phyloP scores from a whole-genome alignment of 108 stramenopile species.

The Epithemia pelagica region DNA sequence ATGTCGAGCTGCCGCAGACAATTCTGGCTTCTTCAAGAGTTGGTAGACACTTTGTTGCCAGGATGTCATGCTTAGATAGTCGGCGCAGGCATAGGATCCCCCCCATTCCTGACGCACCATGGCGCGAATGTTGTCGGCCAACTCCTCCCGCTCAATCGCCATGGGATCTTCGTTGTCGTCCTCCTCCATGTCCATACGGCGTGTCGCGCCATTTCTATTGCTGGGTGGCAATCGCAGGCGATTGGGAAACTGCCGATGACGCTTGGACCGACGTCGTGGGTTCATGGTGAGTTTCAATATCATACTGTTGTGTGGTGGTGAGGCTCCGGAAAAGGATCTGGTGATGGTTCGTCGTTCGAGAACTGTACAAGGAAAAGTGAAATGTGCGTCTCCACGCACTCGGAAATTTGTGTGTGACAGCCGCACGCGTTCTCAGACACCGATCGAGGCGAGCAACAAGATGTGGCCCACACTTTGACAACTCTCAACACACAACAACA shows the following conservation, averaged over 20 bases:
- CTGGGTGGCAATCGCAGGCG: background rate
- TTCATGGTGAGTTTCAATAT: conserved; percentile 60
- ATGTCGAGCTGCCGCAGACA: background rate
- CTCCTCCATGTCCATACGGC: background rate
- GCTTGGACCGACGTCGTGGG: conserved; percentile 36
- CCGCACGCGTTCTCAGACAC: background rate
- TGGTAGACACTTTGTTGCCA: conserved; percentile 36
- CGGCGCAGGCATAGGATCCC: conserved; percentile 29
- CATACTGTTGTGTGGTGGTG: conserved; percentile 5
- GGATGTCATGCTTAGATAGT: conserved; percentile 43
- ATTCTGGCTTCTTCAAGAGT: conserved; percentile 12
- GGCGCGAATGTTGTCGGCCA: conserved; percentile 29
- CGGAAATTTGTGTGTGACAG: background rate
- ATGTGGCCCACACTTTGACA: background rate
- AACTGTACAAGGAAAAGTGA: background rate
- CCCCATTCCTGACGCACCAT: conserved; percentile 35
- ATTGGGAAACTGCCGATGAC: conserved; percentile 14
- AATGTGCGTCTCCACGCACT: background rate
- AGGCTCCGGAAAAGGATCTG: background rate
- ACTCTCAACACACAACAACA: background rate
- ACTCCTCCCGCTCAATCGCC: conserved; percentile 13
- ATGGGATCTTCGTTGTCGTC: conserved; percentile 3
- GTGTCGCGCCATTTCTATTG: background rate
- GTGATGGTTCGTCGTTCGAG: background rate
- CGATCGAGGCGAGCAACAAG: background rate